phyloP scores from a whole-genome alignment of 306 rosid species.

The Erythrophleum fordii region DNA sequence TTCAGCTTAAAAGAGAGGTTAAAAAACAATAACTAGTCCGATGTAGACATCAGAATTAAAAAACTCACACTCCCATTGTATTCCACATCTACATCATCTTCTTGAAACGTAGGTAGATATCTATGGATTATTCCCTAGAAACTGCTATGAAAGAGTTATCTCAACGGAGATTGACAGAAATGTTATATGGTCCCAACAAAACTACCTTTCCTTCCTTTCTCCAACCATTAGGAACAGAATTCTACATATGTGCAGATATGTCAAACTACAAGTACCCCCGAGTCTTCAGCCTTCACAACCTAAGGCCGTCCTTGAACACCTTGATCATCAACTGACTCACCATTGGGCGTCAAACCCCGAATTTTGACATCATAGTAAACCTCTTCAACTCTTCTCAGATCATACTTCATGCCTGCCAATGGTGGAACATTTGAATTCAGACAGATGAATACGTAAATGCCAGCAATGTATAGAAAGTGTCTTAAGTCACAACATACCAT shows the following conservation, averaged over 20 bases:
- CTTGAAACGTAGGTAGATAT: not conserved
- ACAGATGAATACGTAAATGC: not conserved
- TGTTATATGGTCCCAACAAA: not conserved
- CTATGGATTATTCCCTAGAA: not conserved
- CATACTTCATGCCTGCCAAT: conserved; percentile 90
- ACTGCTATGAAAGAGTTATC: conserved; percentile 3
- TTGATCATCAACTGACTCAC: conserved; percentile 46
- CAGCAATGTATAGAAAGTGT: not conserved
- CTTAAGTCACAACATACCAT: conserved; percentile 54
- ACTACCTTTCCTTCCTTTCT: conserved; percentile 23
- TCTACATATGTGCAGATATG: conserved; percentile 12
- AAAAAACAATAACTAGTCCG: not conserved
- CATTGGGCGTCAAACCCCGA: conserved; percentile 73
- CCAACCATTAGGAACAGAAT: conserved; percentile 24
- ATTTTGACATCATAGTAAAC: conserved; percentile 94
- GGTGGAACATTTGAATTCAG: conserved; percentile 24
- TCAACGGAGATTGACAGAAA: not conserved
- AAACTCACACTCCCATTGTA: not conserved
- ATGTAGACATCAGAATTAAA: not conserved
- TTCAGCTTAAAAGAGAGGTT: not conserved
- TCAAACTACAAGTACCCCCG: not conserved
- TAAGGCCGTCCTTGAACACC: conserved; percentile 45
- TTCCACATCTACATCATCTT: conserved; percentile 17
- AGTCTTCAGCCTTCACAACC: conserved; percentile 5
- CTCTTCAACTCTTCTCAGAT: conserved; percentile 86